A percentile compares a stretch with the other conserved stretches of the same genome.
These are phyloP conservation scores for Epichloe coenophiala DNA, from an alignment of 2,329 filamentous ascomycete genomes.

Conservation along the genomic window DNA sequence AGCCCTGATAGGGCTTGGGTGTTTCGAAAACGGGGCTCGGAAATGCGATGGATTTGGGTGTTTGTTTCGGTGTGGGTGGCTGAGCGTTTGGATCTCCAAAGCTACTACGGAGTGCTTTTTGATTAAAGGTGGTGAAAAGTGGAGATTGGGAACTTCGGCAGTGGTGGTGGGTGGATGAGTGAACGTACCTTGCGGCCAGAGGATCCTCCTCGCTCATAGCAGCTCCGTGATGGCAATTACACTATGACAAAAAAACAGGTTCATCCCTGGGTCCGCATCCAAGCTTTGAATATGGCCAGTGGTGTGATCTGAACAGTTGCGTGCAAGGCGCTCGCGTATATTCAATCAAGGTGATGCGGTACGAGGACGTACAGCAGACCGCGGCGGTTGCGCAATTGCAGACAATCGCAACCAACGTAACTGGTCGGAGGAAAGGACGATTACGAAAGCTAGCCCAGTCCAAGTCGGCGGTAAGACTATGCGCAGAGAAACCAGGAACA, in stretches of 20 bases:
- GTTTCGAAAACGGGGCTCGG: constrained; percentile 45
- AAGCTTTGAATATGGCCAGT: background rate
- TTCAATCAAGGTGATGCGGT: background rate
- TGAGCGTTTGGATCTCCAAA: constrained; percentile 51
- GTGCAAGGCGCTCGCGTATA: background rate
- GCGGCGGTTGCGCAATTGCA: background rate
- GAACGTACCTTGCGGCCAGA: constrained; percentile 37
- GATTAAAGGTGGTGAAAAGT: constrained; percentile 6
- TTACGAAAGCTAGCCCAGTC: background rate
- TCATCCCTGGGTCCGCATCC: constrained; percentile 7
- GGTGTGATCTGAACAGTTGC: background rate
- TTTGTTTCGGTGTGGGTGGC: constrained; percentile 45
- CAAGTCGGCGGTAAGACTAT: background rate
- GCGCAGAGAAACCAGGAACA: background rate
- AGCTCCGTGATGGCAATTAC: constrained; percentile 16
- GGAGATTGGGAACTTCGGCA: constrained; percentile 5
- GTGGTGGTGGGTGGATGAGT: background rate
- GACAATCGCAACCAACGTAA: background rate
- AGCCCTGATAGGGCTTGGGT: constrained; percentile 33
- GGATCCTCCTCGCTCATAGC: constrained; percentile 55
- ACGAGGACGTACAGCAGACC: background rate
- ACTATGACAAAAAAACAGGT: constrained; percentile 7
- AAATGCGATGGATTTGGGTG: constrained; percentile 38
- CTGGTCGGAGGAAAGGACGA: background rate
- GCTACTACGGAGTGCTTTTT: constrained; percentile 22